A percentile compares a stretch with the other conserved stretches of the same genome.
phyloP scores from a whole-genome alignment of 139 green algal genomes.

The Chlorella sp. region DNA sequence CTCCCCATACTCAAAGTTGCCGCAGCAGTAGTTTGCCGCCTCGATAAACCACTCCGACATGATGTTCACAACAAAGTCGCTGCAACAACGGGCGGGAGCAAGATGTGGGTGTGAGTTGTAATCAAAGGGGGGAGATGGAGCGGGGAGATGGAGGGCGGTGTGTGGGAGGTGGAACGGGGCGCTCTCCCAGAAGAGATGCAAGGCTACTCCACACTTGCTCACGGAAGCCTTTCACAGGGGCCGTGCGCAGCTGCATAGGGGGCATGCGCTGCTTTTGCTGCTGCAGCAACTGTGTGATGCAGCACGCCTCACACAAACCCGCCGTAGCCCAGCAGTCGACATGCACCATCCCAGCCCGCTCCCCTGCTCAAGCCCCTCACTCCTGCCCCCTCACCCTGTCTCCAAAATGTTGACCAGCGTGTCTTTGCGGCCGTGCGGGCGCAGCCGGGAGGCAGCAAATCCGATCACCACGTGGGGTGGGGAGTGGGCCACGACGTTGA shows the following conservation, averaged over 20 bases:
- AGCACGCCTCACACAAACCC: not conserved
- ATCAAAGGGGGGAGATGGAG: not conserved
- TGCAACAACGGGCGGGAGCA: conserved; percentile 35
- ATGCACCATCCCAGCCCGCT: not conserved
- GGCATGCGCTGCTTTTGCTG: too few relatives aligned
- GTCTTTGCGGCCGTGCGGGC: conserved; percentile 82
- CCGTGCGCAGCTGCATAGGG: too few relatives aligned
- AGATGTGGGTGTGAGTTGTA: too few relatives aligned
- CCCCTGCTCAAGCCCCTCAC: not conserved
- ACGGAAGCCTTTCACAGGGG: too few relatives aligned
- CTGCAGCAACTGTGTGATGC: not conserved
- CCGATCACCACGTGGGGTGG: conserved; percentile 75
- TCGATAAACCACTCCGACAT: conserved; percentile 98
- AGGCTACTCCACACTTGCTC: too few relatives aligned
- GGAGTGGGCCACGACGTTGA: conserved; percentile 86
- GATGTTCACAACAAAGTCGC: conserved; percentile 93
- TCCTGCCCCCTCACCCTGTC: conserved; percentile 62
- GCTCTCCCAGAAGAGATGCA: too few relatives aligned
- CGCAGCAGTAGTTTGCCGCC: conserved; percentile 94
- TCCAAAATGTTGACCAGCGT: conserved; percentile 90
- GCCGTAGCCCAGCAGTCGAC: too few relatives aligned
- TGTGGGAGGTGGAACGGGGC: not conserved
- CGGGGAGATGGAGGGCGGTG: too few relatives aligned
- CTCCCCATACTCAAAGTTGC: conserved; percentile 75
- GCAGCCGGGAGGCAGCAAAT: conserved; percentile 46